Evolutionary conservation across 805 yeast genomes (phyloP), one percentile per base, ranked within the genome.

Genomic region (Kuraishia borneana): DNA sequence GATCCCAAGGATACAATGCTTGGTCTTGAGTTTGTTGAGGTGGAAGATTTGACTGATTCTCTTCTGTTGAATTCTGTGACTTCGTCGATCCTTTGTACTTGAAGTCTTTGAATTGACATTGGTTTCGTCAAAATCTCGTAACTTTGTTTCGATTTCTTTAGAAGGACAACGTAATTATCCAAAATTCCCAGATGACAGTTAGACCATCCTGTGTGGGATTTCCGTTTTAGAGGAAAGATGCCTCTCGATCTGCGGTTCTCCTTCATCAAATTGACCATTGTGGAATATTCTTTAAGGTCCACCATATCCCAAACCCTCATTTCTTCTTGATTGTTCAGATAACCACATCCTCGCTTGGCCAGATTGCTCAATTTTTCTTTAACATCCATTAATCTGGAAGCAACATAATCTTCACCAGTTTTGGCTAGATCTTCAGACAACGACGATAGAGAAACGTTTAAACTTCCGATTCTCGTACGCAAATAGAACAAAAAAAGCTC

Each of bases 131-230:
- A 48, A 1, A 76, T 64, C 41, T 63, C 64, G 31, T 49, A 63
- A 25, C 45, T 32, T 35, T 27, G 25, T 18, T 31, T 31, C 20
- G 26, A n/a, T 14, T 10, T 14, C 21, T 22, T 14, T 16, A 31
- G 21, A 14, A 84, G 66, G 21, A 84, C 47, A 30, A 84, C 54
- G 44, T 65, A 82, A 46, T 84, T 82, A 48, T 84, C 94, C 34
- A 84, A 54, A 20, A 84, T 54, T 14, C 83, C 70, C 18, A 81
- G 45, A 42, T 71, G 63, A 1, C 61, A 54, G 1, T 66, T 59
- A 6, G 61, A 56, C 26, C 81, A 64, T 26, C 76, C 78, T 21
- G 76, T 21, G 2, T 21, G 21, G 10, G 21, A 20, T 14, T 21
- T 23, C 7, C 34, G 34, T 14, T 18, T 21, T 18, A 29, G 21